phyloP scores from a whole-genome alignment of 2,329 filamentous ascomycete genomes.

The Trichoderma simmonsii region DNA sequence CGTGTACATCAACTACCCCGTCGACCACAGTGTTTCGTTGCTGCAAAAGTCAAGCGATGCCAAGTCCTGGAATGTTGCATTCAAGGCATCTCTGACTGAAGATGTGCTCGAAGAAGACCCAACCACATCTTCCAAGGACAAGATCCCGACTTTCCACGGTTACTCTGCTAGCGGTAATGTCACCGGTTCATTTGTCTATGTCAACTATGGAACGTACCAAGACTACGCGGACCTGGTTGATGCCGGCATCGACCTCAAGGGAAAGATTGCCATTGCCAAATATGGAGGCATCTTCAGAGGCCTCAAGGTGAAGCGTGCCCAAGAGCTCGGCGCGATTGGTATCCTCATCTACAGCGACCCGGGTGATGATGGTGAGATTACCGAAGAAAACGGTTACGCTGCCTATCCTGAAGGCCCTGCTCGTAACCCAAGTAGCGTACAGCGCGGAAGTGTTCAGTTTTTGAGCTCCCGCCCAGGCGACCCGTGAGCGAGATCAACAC shows the following conservation, averaged over 20 bases:
- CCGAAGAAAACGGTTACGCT: conserved; percentile 74
- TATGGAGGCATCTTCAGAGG: conserved; percentile 88
- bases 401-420: conserved; percentile 84
- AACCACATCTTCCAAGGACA: conserved; percentile 67
- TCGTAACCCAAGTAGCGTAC: conserved; percentile 82
- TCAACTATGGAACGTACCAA: conserved; percentile 83
- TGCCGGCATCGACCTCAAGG: conserved; percentile 71
- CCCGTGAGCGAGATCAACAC: conserved; percentile 46
- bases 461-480: conserved; percentile 68
- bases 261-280: conserved; percentile 82
- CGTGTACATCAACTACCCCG: conserved; percentile 73
- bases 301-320: conserved; percentile 86
- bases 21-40: conserved; percentile 66
- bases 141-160: conserved; percentile 89
- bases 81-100: conserved; percentile 77
- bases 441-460: conserved; percentile 83
- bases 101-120: conserved; percentile 80
- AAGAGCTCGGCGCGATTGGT: conserved; percentile 88
- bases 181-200: conserved; percentile 80
- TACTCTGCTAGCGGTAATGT: conserved; percentile 93
- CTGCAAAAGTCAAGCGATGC: conserved; percentile 45
- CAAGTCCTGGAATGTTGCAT: conserved; percentile 59
- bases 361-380: conserved; percentile 79
- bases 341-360: conserved; percentile 82
- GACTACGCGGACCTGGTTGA: conserved; percentile 80